phyloP scores from a whole-genome alignment of 805 yeast species.

The Allodekkera sacchari region DNA sequence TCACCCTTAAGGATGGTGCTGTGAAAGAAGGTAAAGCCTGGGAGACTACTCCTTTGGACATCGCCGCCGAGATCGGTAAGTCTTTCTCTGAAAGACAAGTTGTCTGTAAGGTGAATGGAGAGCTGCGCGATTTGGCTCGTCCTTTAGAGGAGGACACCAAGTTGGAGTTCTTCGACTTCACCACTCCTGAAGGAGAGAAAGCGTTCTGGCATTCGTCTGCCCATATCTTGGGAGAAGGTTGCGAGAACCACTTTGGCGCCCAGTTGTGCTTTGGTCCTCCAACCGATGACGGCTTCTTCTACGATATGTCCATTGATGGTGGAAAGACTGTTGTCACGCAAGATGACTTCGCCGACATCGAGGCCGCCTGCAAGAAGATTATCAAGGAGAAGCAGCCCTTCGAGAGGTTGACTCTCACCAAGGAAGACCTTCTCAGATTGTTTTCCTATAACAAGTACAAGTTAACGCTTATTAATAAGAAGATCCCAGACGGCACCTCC shows the following conservation, averaged over 20 bases:
- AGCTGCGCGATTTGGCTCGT: constrained; percentile 91
- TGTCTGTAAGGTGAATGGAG: constrained; percentile 84
- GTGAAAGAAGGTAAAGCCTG: constrained; percentile 70
- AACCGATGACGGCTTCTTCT: constrained; percentile 94
- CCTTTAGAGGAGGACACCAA: constrained; percentile 70
- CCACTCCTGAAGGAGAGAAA: constrained; percentile 85
- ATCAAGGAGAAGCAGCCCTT: constrained; percentile 93
- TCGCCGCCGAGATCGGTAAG: constrained; percentile 78
- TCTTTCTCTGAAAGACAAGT: constrained; percentile 85
- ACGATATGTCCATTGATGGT: constrained; percentile 81
- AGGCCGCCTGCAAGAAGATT: constrained; percentile 78
- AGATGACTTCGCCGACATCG: constrained; percentile 76
- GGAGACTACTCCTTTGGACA: constrained; percentile 85
- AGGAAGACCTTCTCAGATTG: constrained; percentile 88
- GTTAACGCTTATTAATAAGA: constrained; percentile 74
- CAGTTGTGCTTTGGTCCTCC: constrained; percentile 95
- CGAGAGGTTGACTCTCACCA: constrained; percentile 86
- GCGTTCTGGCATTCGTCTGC: constrained; percentile 99
- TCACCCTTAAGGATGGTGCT: constrained; percentile 84
- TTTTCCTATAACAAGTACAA: constrained; percentile 94
- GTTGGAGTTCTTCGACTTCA: constrained; percentile 84
- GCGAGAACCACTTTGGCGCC: constrained; percentile 94
- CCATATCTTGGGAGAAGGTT: constrained; percentile 95
- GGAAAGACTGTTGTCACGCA: constrained; percentile 73
- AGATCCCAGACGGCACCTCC: constrained; percentile 92